Conservation (phyloP, 2,329 filamentous ascomycete genomes). For the Fusarium sp. region DNA sequence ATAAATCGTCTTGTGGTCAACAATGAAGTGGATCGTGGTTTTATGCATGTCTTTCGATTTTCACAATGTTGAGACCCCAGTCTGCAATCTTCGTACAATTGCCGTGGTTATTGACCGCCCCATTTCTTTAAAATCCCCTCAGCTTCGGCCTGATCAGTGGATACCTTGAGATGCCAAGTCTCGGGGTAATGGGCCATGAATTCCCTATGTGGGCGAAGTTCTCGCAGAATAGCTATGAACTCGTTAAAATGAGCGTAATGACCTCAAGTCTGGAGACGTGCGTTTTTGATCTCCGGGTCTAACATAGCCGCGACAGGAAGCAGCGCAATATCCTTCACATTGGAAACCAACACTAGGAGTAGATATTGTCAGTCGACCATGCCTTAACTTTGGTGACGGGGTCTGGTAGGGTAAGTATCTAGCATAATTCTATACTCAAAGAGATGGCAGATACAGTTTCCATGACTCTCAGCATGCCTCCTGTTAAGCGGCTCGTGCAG, state of each 20-base stretch:
- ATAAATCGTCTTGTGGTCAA: neutral
- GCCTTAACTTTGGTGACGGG: too few species aligned
- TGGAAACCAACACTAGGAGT: neutral
- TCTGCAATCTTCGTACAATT: too few species aligned
- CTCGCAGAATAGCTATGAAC: conserved; percentile 13
- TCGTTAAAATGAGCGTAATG: conserved; percentile 28
- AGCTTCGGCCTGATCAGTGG: conserved; percentile 8
- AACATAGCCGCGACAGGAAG: conserved; percentile 20
- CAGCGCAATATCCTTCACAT: conserved; percentile 27
- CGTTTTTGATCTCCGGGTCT: conserved; percentile 17
- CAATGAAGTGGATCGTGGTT: too few species aligned
- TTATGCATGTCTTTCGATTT: too few species aligned
- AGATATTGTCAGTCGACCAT: neutral
- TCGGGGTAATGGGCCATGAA: conserved; percentile 19
- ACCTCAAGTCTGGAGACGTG: conserved; percentile 24
- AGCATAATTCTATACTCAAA: conserved; percentile 5
- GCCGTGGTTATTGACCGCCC: neutral
- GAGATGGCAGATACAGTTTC: conserved; percentile 13
- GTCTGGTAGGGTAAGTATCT: conserved; percentile 2
- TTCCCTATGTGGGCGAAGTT: conserved; percentile 11
- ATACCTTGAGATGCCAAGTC: conserved; percentile 20
- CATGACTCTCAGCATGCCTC: conserved; percentile 27
- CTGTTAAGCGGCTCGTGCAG: conserved; percentile 38
- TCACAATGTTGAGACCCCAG: too few species aligned
- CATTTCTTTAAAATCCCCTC: conserved; percentile 11